Conservation (phyloP, 257 asterid genomes). For the Catharanthus roseus region DNA sequence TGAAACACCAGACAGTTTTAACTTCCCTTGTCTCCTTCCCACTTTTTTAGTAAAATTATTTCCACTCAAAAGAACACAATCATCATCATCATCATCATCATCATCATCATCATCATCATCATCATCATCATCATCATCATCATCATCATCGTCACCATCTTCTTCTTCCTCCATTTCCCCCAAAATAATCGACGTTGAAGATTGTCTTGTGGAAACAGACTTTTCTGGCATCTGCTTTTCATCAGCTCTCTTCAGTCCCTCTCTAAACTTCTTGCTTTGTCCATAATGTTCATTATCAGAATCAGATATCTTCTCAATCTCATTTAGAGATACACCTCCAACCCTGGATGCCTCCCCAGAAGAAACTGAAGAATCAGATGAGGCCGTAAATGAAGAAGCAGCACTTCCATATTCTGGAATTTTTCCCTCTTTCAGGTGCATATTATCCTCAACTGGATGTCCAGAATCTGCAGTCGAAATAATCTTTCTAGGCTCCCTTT, state of each 20-base stretch:
- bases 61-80: slow-evolving; percentile 37
- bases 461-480: slow-evolving; percentile 25
- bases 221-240: slow-evolving; percentile 20
- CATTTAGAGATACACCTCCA: slow-evolving; percentile 24
- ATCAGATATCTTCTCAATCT: slow-evolving; percentile 19
- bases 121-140: too few species aligned
- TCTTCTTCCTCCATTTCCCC: slow-evolving; percentile 25
- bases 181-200: slow-evolving; percentile 21
- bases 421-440: slow-evolving; percentile 30
- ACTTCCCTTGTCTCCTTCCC: slow-evolving; percentile 33
- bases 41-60: slow-evolving; percentile 27
- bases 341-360: slow-evolving; percentile 25
- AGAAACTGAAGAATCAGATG: slow-evolving; percentile 33
- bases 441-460: slow-evolving; percentile 22
- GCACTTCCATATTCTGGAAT: slow-evolving; percentile 35
- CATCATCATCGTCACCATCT: slow-evolving; percentile 31
- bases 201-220: slow-evolving; percentile 27
- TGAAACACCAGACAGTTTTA: slow-evolving; percentile 29
- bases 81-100: too few species aligned
- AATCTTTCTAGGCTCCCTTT: slow-evolving; percentile 37
- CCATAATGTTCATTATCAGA: slow-evolving; percentile 17
- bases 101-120: too few species aligned
- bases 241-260: slow-evolving; percentile 28
- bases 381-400: slow-evolving; percentile 38
- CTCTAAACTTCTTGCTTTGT: slow-evolving; percentile 20